Evolutionary conservation across 129 eudicot species (phyloP).

Genomic region (carrot (Daucus carota)): DH1_v3.0 NC_030384.2:14437001-14437500

Average conservation of each 20-base stretch:
- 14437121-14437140: conserved; percentile 81
- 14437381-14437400: conserved; percentile 51
- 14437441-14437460: too few relatives aligned
- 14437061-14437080: conserved; percentile 48
- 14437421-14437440: too few relatives aligned
- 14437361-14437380: too few relatives aligned
- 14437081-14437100: too few relatives aligned
- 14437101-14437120: too few relatives aligned
- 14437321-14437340: conserved; percentile 53
- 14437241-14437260: conserved; percentile 26
- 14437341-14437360: conserved; percentile 63
- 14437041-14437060: conserved; percentile 50
- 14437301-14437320: conserved; percentile 53
- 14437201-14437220: conserved; percentile 9
- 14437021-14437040: neutral
- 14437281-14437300: conserved; percentile 83
- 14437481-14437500: too few relatives aligned
- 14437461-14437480: too few relatives aligned
- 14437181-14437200: conserved; percentile 17
- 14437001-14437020: neutral
- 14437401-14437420: too few relatives aligned
- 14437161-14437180: conserved; percentile 55
- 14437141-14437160: conserved; percentile 48
- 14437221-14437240: conserved; percentile 24
- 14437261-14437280: conserved; percentile 45